These are phyloP conservation scores for Echites panduratus DNA, from an alignment of 257 asterid genomes.

Conservation along the genomic window DNA sequence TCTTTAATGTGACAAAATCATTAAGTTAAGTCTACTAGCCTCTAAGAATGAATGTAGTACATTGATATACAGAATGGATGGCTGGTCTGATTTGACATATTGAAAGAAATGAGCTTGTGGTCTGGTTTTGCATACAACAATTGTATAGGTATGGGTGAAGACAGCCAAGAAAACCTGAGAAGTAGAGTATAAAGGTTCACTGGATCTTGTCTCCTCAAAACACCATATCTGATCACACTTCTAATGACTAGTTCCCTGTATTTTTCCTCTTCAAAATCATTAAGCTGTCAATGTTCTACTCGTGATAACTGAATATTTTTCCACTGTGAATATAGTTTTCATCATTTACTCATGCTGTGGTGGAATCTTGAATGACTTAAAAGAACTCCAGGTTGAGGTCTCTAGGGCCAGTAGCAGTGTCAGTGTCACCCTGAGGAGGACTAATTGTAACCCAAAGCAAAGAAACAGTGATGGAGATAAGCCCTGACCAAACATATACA, in stretches of 20 bases:
- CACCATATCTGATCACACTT: not conserved
- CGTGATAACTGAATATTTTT: not conserved
- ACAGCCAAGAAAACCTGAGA: not conserved
- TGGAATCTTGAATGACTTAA: not conserved
- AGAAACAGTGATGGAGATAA: conserved; percentile 67
- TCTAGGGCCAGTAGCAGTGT: conserved; percentile 11
- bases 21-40: not conserved
- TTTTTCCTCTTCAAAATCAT: not conserved
- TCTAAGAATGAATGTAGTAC: not conserved
- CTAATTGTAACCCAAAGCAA: conserved; percentile 64
- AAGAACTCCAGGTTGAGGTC: conserved; percentile 16
- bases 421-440: conserved; percentile 33
- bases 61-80: not conserved
- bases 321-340: not conserved
- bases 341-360: not conserved
- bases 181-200: not conserved
- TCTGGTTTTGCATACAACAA: too few species aligned
- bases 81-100: not conserved
- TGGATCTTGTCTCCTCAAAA: not conserved
- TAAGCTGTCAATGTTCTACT: not conserved
- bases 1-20: not conserved
- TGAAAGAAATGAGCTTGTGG: too few species aligned
- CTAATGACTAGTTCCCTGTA: not conserved
- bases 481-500: conserved; percentile 83
- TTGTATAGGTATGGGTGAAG: not conserved